Evolutionary conservation across 2,329 filamentous ascomycete species (phyloP).

Genomic region (Aspergillus puulaauensis): DNA sequence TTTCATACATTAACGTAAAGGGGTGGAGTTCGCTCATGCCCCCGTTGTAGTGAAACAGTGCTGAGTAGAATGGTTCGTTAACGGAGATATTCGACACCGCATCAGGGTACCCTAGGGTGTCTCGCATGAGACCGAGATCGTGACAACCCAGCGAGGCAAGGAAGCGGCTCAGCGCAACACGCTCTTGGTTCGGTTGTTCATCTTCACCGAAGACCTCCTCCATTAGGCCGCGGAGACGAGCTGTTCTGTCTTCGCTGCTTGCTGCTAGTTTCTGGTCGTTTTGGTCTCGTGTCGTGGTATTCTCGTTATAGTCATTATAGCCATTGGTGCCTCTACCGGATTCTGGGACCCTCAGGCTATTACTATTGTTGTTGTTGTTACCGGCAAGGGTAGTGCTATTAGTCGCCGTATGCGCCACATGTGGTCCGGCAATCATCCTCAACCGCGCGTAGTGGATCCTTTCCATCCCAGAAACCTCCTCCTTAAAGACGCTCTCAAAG

Average conservation of each 20-base stretch:
- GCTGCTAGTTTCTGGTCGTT: constrained; percentile 1
- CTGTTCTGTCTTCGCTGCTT: neutral
- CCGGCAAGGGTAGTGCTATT: neutral
- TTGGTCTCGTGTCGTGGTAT: neutral
- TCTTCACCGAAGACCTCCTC: constrained; percentile 27
- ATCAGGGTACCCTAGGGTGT: constrained; percentile 52
- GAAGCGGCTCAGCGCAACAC: constrained; percentile 41
- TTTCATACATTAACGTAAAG: constrained; percentile 59
- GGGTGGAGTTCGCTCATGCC: constrained; percentile 18
- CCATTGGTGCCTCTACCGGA: neutral
- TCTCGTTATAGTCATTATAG: neutral
- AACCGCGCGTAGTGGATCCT: constrained; percentile 57
- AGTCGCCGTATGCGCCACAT: constrained; percentile 31
- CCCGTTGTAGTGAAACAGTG: constrained; percentile 34
- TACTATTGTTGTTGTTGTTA: neutral
- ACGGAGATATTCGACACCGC: constrained; percentile 46
- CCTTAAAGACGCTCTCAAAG: constrained; percentile 53
- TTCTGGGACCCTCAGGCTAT: neutral
- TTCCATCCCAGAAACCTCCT: constrained; percentile 52
- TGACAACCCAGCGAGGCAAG: constrained; percentile 54
- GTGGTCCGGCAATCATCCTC: constrained; percentile 56
- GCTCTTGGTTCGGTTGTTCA: constrained; percentile 29
- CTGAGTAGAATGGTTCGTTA: constrained; percentile 43
- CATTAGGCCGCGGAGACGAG: constrained; percentile 20
- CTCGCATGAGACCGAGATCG: constrained; percentile 56